Conservation (phyloP, 306 rosid genomes). For the Abrus pulchellus region DNA sequence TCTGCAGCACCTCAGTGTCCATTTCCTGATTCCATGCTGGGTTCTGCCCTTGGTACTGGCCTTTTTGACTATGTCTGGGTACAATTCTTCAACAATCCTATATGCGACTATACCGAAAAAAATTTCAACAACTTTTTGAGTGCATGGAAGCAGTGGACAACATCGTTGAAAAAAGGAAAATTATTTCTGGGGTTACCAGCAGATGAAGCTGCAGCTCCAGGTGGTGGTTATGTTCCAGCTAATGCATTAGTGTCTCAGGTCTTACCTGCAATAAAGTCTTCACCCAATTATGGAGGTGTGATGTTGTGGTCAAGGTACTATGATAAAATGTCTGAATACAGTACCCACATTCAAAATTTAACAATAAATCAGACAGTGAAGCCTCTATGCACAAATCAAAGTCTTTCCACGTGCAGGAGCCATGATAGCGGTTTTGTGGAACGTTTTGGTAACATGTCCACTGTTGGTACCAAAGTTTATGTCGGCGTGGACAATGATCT, state of each 20-base stretch:
- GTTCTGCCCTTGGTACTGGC: slow-evolving; percentile 36
- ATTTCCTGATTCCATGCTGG: slow-evolving; percentile 47
- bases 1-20: slow-evolving; percentile 65
- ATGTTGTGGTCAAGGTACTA: slow-evolving; percentile 63
- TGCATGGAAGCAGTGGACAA: slow-evolving; percentile 62
- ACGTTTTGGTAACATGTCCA: slow-evolving; percentile 46
- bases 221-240: slow-evolving; percentile 57
- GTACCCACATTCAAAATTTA: slow-evolving; percentile 21
- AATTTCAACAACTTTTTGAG: slow-evolving; percentile 14
- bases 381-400: slow-evolving; percentile 23
- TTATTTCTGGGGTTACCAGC: slow-evolving; percentile 67
- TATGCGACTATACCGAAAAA: slow-evolving; percentile 49
- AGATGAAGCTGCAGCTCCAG: background rate
- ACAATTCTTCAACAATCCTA: slow-evolving; percentile 55
- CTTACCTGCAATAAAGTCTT: slow-evolving; percentile 54
- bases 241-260: slow-evolving; percentile 47
- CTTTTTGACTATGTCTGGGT: slow-evolving; percentile 64
- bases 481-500: background rate
- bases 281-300: slow-evolving; percentile 67
- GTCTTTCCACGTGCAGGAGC: background rate
- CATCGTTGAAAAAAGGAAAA: slow-evolving; percentile 38
- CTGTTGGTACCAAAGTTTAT: background rate
- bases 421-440: background rate
- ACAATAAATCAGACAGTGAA: background rate
- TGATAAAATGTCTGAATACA: slow-evolving; percentile 56